Evolutionary conservation across 2,329 filamentous ascomycete species (phyloP).

Genomic region (Fusarium brevicatenulatum): DNA sequence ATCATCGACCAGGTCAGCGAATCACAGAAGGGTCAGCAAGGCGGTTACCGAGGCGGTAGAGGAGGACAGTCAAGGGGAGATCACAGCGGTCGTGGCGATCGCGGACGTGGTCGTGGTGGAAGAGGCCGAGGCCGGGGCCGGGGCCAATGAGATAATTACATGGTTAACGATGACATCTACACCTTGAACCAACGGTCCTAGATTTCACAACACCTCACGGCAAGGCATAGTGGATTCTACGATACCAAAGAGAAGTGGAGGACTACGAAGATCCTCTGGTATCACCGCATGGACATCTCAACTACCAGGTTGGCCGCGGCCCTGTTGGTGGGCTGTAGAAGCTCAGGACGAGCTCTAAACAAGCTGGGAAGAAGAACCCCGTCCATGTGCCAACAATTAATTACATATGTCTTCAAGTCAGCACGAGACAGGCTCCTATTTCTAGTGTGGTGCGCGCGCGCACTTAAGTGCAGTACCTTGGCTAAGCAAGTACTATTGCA

Average conservation of each 20-base stretch:
- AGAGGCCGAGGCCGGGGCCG: conserved; percentile 51
- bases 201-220: neutral
- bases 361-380: neutral
- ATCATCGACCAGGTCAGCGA: conserved; percentile 96
- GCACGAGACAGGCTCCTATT: neutral
- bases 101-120: conserved; percentile 53
- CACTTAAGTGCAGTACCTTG: neutral
- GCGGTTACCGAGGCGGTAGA: conserved; percentile 72
- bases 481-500: neutral
- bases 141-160: conserved; percentile 43
- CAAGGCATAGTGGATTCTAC: neutral
- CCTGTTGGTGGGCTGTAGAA: conserved; percentile 17
- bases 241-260: conserved; percentile 14
- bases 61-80: conserved; percentile 68
- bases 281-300: conserved; percentile 2
- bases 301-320: neutral
- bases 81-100: conserved; percentile 62
- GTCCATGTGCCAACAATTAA: neutral
- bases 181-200: neutral
- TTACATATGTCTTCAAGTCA: neutral
- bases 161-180: conserved; percentile 12
- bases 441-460: neutral
- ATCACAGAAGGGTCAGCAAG: conserved; percentile 79
- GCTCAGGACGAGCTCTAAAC: neutral
- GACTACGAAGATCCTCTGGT: conserved; percentile 5